Evolutionary conservation across 1,139 yeast genomes (phyloP).

Genomic region (Nakaseomyces sp.): DNA sequence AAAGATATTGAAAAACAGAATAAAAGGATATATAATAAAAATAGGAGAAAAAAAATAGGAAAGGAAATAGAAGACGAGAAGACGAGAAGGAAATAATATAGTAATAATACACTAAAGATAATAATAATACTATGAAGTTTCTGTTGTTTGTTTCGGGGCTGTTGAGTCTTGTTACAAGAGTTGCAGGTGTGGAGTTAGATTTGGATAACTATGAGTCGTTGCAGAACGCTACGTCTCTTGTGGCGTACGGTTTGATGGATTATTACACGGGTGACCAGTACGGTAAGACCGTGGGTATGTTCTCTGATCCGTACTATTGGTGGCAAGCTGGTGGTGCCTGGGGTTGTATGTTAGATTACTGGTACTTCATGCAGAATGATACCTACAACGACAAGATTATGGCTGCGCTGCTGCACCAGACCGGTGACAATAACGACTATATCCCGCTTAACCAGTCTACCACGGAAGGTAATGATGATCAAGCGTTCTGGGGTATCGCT

Average conservation of each 20-base stretch:
- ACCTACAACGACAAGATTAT: constrained; percentile 53
- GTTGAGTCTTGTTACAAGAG: not conserved
- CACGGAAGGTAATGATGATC: constrained; percentile 98
- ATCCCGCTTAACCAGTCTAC: constrained; percentile 85
- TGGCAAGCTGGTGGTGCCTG: constrained; percentile 99
- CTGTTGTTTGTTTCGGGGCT: constrained; percentile 1
- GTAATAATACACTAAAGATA: not conserved
- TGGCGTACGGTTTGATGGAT: constrained; percentile 70
- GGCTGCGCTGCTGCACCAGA: constrained; percentile 62
- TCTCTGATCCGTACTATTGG: constrained; percentile 85
- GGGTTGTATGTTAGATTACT: constrained; percentile 76
- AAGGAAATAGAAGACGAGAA: not conserved
- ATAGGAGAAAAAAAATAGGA: too few species aligned
- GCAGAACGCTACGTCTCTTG: constrained; percentile 44
- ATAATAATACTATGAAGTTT: not conserved
- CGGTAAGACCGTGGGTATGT: constrained; percentile 82
- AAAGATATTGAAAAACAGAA: too few species aligned
- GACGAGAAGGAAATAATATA: not conserved
- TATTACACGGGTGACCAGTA: constrained; percentile 64
- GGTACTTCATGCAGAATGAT: constrained; percentile 62
- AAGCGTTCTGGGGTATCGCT: constrained; percentile 93
- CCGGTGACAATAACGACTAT: constrained; percentile 67
- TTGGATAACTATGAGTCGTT: constrained; percentile 34
- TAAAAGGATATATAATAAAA: too few species aligned
- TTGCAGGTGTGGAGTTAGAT: constrained; percentile 32